These are phyloP conservation scores for Fusarium sp. DNA, from an alignment of 2,329 filamentous ascomycete species.

Conservation along the genomic window DNA sequence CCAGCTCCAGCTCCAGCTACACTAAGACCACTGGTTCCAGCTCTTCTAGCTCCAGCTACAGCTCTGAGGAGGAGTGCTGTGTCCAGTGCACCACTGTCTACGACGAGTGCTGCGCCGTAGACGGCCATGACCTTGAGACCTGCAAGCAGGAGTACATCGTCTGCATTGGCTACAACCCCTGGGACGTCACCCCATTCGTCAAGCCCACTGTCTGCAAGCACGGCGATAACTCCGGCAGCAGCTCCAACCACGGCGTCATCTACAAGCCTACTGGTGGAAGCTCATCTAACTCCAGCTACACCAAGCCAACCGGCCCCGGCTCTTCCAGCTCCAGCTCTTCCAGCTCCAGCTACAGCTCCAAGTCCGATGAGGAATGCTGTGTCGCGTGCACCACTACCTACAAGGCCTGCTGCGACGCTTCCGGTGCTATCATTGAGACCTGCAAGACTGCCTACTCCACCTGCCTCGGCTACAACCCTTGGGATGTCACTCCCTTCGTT, in stretches of 20 bases:
- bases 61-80: constrained; percentile 35
- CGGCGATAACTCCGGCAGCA: constrained; percentile 1
- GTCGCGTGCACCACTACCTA: constrained; percentile 28
- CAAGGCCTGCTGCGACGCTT: constrained; percentile 32
- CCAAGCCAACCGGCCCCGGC: no score
- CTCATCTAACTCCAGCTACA: neutral
- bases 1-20: neutral
- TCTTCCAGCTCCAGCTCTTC: constrained; percentile 1
- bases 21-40: neutral
- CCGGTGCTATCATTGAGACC: constrained; percentile 26
- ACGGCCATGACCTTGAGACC: constrained; percentile 20
- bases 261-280: neutral
- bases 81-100: constrained; percentile 32
- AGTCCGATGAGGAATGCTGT: constrained; percentile 26
- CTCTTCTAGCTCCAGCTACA: constrained; percentile 8
- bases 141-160: constrained; percentile 29
- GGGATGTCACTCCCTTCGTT: constrained; percentile 17
- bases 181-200: constrained; percentile 18
- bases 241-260: neutral
- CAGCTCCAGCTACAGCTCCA: neutral
- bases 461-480: constrained; percentile 38
- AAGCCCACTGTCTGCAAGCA: constrained; percentile 39
- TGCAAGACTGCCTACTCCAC: constrained; percentile 33
- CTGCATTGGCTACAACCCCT: constrained; percentile 37
- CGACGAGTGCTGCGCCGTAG: constrained; percentile 26